Evolutionary conservation across 371 early-diverging fungal genomes (phyloP), one percentile per base, ranked within the genome.

Genomic region (Dichotomocladium elegans): DNA sequence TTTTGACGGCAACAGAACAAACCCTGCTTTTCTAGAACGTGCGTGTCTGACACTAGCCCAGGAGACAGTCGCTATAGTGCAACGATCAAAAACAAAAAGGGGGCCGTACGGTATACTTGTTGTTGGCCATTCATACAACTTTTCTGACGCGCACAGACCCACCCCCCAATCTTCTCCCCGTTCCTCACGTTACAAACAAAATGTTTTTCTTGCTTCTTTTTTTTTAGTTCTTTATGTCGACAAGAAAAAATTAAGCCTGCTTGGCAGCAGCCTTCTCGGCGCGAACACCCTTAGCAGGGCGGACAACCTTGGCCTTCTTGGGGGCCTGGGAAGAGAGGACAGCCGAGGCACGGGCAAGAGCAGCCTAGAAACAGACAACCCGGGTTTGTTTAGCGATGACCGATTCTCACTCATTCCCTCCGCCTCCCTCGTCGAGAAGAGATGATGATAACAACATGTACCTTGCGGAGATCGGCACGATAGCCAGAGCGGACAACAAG

Each of bases 381-480:
- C n/a, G n/a, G n/a, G n/a, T n/a, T n/a, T n/a, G n/a, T n/a, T n/a
- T n/a, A n/a, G n/a, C n/a, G n/a, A n/a, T n/a, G n/a, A n/a, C n/a
- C 15, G 25, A 22, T 15, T 30, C 30, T 41, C 2, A 47, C 17
- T 3, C 19, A 3, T 52, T 17, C 30, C 2, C 11, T 3, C 5
- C 28, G 12, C 5, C 31, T 42, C 28, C 22, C 10, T 26, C 19
- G 21, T n/a, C 33, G 15, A 17, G 24, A 42, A n/a, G n/a, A n/a
- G n/a, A n/a, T n/a, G n/a, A n/a, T n/a, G n/a, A n/a, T n/a, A 27
- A 46, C 6, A 40, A 9, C 22, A 19, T 22, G 41, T 79, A 85
- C 86, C 70, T 85, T 66, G 70, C 80, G 81, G 64, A 93, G 83
- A 66, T 93, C 93, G 52, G 88, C 82, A 58, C 93, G 84, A 86